These are phyloP conservation scores for Penicillium paneum DNA, from an alignment of 2,329 filamentous ascomycete genomes.

Conservation along the genomic window DNA sequence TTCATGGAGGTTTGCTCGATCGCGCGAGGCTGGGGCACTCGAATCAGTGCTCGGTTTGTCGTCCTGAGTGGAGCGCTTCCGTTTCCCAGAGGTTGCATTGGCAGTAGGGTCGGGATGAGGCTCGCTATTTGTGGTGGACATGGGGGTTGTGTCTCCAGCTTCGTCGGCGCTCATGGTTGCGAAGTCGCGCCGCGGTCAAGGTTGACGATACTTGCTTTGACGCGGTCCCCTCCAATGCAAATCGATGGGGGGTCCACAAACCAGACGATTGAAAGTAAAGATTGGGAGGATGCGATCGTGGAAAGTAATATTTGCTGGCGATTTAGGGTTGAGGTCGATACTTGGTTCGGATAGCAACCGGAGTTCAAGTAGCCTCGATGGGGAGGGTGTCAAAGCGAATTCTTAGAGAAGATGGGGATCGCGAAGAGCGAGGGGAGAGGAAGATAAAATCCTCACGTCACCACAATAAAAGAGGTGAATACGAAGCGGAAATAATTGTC, in stretches of 20 bases:
- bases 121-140: conserved; percentile 37
- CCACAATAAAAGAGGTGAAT: conserved; percentile 1
- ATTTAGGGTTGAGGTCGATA: conserved; percentile 18
- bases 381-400: conserved; percentile 20
- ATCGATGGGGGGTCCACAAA: conserved; percentile 3
- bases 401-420: conserved; percentile 25
- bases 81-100: conserved; percentile 39
- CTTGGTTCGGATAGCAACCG: conserved; percentile 23
- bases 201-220: conserved; percentile 13
- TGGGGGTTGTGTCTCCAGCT: conserved; percentile 28
- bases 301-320: conserved; percentile 3
- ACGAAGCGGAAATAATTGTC: not conserved
- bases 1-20: conserved; percentile 34
- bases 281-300: conserved; percentile 14
- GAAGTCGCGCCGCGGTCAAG: conserved; percentile 23
- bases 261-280: conserved; percentile 3
- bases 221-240: conserved; percentile 16
- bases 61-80: conserved; percentile 41
- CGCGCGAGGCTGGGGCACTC: conserved; percentile 25
- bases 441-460: conserved; percentile 3
- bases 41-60: conserved; percentile 29
- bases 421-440: conserved; percentile 23
- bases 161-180: conserved; percentile 40
- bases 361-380: conserved; percentile 29
- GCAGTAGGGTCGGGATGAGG: conserved; percentile 29